Conservation (phyloP, 257 asterid genomes). For the Salvia splendens region DNA sequence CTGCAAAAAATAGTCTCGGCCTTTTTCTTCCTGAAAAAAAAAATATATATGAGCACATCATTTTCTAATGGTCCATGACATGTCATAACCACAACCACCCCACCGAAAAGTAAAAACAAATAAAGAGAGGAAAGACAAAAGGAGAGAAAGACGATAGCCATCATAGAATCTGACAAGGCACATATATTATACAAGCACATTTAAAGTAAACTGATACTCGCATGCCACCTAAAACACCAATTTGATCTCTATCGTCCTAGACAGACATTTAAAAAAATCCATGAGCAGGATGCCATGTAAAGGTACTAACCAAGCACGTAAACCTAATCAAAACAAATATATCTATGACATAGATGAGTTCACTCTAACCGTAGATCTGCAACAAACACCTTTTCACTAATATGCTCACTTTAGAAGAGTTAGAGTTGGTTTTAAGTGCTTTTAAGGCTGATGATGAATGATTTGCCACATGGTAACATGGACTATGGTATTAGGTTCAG, state of each 20-base stretch:
- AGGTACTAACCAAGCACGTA: no score
- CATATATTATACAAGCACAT: neutral
- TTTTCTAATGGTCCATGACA: neutral
- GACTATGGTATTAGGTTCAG: neutral
- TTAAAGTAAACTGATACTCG: no score
- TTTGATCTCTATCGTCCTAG: neutral
- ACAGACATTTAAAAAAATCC: neutral
- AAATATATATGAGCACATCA: conserved; percentile 8
- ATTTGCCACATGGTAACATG: neutral
- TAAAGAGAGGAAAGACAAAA: neutral
- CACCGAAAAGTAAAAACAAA: neutral
- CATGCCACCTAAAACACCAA: neutral
- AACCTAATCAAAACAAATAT: no score
- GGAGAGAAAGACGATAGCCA: neutral
- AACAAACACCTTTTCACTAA: no score
- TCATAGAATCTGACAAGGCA: neutral
- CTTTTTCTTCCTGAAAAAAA: conserved; percentile 39
- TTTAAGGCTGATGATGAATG: neutral
- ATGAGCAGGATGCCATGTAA: no score
- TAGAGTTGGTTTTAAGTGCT: no score
- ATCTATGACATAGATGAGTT: no score
- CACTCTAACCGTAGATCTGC: no score
- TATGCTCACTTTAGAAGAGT: no score
- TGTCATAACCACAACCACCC: neutral
- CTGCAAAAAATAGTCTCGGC: conserved; percentile 30